Conservation (phyloP, 768 basidiomycete genomes). For the Amanita exitialis region DNA sequence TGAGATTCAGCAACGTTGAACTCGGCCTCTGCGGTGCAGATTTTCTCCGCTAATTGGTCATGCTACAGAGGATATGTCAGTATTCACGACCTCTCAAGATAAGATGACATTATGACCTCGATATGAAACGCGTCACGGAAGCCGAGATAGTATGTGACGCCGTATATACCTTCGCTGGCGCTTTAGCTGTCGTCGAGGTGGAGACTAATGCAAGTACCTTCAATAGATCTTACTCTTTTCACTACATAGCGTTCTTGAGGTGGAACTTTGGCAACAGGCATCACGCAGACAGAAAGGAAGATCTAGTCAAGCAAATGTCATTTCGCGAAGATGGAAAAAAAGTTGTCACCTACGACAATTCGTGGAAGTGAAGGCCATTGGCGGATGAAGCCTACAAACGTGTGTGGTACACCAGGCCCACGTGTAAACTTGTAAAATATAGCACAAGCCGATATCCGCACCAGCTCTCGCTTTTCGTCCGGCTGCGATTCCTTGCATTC, state of each 20-base stretch:
- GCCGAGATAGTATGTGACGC: constrained; percentile 49
- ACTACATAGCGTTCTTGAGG: constrained; percentile 44
- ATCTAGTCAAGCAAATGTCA: constrained; percentile 25
- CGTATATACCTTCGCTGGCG: constrained; percentile 39
- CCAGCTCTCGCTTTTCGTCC: constrained; percentile 17
- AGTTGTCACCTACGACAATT: constrained; percentile 37
- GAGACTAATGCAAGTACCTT: constrained; percentile 24
- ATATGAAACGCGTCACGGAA: constrained; percentile 55
- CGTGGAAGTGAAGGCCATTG: constrained; percentile 61
- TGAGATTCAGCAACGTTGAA: constrained; percentile 17
- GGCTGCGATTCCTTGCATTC: constrained; percentile 10
- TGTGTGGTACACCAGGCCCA: constrained; percentile 52
- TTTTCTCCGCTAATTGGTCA: constrained; percentile 37
- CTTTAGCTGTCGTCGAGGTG: neutral
- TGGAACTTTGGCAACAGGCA: constrained; percentile 40
- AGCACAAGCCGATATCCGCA: constrained; percentile 41
- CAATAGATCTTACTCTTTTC: constrained; percentile 43
- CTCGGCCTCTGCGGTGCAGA: constrained; percentile 36
- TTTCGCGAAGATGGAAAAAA: neutral
- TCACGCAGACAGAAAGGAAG: constrained; percentile 49
- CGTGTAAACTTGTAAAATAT: constrained; percentile 47
- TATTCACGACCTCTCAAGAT: neutral
- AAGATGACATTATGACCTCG: constrained; percentile 15
- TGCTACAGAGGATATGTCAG: constrained; percentile 17
- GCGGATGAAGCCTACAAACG: constrained; percentile 52